A percentile compares a stretch with the other conserved stretches of the same genome.
Evolutionary conservation across 306 rosid species (phyloP).

Genomic region (Rosa multiflora): DNA sequence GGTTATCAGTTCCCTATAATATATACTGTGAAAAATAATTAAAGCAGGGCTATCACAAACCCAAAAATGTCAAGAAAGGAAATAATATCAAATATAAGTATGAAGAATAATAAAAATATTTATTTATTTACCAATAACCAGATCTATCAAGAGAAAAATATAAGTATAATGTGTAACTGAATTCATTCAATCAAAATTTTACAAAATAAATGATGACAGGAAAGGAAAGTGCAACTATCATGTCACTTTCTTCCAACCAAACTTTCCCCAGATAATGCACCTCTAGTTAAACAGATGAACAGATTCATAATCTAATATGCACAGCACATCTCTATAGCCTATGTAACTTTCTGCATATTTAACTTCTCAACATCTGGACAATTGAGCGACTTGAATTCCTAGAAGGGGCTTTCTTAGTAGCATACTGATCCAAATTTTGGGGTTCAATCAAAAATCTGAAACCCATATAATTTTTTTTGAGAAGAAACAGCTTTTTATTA

Average conservation of each 20-base stretch:
- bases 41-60: slow-evolving; percentile 2
- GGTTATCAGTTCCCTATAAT: background rate
- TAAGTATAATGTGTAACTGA: background rate
- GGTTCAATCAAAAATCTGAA: too few species aligned
- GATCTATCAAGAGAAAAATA: background rate
- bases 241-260: background rate
- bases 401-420: too few species aligned
- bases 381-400: too few species aligned
- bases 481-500: too few species aligned
- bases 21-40: background rate
- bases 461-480: too few species aligned
- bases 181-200: background rate
- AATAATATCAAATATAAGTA: background rate
- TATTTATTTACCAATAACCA: background rate
- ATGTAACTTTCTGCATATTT: too few species aligned
- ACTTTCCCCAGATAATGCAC: background rate
- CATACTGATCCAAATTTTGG: too few species aligned
- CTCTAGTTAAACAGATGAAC: background rate
- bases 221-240: background rate
- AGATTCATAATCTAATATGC: background rate
- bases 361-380: too few species aligned
- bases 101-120: background rate
- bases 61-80: background rate
- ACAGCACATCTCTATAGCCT: background rate
- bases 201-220: background rate